Evolutionary conservation across 805 yeast genomes (phyloP), one percentile per base, ranked within the genome.

Genomic region (Wickerhamiella sergipiensis): DNA sequence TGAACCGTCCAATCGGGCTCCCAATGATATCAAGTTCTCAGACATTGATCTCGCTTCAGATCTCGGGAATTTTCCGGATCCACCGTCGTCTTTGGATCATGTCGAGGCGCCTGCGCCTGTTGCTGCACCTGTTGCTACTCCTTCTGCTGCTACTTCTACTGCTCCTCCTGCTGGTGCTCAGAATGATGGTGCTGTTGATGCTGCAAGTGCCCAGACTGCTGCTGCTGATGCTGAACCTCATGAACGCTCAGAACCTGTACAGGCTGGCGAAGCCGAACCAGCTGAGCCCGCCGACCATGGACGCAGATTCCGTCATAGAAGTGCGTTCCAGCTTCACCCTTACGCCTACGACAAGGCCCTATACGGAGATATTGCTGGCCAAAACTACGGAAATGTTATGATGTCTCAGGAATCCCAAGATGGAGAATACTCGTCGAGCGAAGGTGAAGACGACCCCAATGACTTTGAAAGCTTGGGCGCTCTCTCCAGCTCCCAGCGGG

Each of bases 341-440:
- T 47, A 47, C 22, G 31, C 46, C 42, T 47, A 47, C 24, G 50
- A 47, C 21, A n/a, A 26, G n/a, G 50, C 46, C 3, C 19, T 47
- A 4, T 47, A 47, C n/a, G 50, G 50, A 6, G 31, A 31, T 10
- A 40, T 40, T 12, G 18, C 43, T 19, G 43, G 43, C 22, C 12
- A 8, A 21, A 18, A 40, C 6, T 29, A 29, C 15, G 33, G 33
- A 12, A 29, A 12, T 29, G 15, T 29, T 9, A 29, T 7, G 33
- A 6, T 12, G 15, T 15, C 40, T 36, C 17, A n/a, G 9, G 17
- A 36, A 7, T 36, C 40, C 5, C 40, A 36, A 9, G 40, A 36
- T 18, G 19, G 7, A 4, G 40, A 36, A 18, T 36, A 36, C 40
- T 15, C n/a, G n/a, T 31, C 40, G 7, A 36, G 40, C 19, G 7